Evolutionary conservation across 1,139 yeast genomes (phyloP).

Genomic region (Debaryomyces udenii): DNA sequence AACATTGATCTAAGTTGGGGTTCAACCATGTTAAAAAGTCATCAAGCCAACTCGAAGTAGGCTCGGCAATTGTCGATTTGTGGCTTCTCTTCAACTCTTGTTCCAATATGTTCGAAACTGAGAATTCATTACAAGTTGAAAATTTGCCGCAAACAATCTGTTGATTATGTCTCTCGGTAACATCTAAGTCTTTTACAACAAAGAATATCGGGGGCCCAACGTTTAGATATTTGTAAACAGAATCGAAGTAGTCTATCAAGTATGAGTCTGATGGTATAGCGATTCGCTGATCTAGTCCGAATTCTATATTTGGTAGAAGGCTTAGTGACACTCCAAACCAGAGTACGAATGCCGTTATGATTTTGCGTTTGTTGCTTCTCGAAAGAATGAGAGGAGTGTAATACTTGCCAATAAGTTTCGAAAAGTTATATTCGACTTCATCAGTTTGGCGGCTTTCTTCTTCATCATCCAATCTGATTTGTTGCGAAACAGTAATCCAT

Average conservation of each 20-base stretch:
- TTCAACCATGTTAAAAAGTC: slow-evolving; percentile 86
- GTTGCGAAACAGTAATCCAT: slow-evolving; percentile 35
- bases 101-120: slow-evolving; percentile 81
- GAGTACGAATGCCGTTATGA: slow-evolving; percentile 56
- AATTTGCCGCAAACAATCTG: slow-evolving; percentile 84
- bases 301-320: slow-evolving; percentile 64
- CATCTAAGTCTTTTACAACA: slow-evolving; percentile 67
- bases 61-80: slow-evolving; percentile 71
- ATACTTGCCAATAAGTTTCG: slow-evolving; percentile 24
- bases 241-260: slow-evolving; percentile 75
- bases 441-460: slow-evolving; percentile 18
- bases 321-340: slow-evolving; percentile 72
- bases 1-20: slow-evolving; percentile 85
- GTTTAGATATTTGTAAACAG: slow-evolving; percentile 70
- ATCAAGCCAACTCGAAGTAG: slow-evolving; percentile 91
- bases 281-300: slow-evolving; percentile 86
- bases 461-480: slow-evolving; percentile 9
- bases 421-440: slow-evolving; percentile 30
- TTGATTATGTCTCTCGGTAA: slow-evolving; percentile 64
- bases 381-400: slow-evolving; percentile 60
- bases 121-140: slow-evolving; percentile 76
- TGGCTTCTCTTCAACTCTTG: slow-evolving; percentile 76
- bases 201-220: slow-evolving; percentile 93
- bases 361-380: slow-evolving; percentile 46
- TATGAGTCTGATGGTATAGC: slow-evolving; percentile 88